Evolutionary conservation across 805 yeast species (phyloP).

Genomic region (Lipomyces chichibuensis): DNA sequence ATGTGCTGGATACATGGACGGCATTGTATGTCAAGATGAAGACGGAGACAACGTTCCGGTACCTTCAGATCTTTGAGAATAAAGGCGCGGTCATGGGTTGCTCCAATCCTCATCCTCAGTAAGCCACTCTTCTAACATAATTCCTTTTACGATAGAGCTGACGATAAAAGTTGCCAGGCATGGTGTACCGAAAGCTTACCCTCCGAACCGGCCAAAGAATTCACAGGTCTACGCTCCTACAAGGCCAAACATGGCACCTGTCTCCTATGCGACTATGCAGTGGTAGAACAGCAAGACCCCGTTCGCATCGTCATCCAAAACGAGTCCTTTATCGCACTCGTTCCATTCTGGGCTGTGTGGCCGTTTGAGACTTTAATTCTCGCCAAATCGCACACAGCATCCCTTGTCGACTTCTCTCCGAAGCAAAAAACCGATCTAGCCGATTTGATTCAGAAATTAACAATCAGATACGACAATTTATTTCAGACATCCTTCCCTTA

Average conservation of each 20-base stretch:
- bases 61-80: conserved; percentile 74
- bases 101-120: conserved; percentile 77
- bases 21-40: conserved; percentile 54
- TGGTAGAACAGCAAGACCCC: conserved; percentile 48
- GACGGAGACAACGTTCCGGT: conserved; percentile 49
- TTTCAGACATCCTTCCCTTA: conserved; percentile 73
- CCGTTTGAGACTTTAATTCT: conserved; percentile 73
- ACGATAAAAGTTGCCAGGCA: conserved; percentile 59
- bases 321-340: conserved; percentile 66
- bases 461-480: conserved; percentile 70
- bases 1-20: conserved; percentile 67
- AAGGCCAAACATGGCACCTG: conserved; percentile 50
- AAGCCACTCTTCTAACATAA: conserved; percentile 1
- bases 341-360: conserved; percentile 84
- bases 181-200: conserved; percentile 61
- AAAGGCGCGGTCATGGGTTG: conserved; percentile 83
- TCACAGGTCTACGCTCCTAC: conserved; percentile 56
- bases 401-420: conserved; percentile 53
- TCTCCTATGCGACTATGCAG: conserved; percentile 64
- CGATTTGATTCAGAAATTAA: conserved; percentile 53
- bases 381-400: conserved; percentile 57
- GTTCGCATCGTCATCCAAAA: conserved; percentile 61
- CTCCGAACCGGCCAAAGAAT: conserved; percentile 64
- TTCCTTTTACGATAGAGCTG: not conserved
- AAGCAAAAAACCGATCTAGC: conserved; percentile 61